These are phyloP conservation scores for Phytopythium chamaehyphon DNA, from an alignment of 352 stramenopile genomes.

Conservation along the genomic window DNA sequence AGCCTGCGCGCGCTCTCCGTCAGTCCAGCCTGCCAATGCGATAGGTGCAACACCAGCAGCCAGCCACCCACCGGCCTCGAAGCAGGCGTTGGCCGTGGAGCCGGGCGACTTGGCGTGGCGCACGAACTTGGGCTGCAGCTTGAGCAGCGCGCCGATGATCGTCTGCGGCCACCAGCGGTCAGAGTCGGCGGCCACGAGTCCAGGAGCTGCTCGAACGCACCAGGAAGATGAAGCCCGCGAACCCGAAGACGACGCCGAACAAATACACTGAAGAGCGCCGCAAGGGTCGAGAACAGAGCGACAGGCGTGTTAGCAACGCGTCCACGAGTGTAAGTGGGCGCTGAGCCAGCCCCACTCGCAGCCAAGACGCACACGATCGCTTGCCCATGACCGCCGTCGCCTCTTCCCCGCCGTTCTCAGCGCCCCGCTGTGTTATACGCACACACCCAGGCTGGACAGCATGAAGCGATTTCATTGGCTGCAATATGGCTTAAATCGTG, in stretches of 20 bases:
- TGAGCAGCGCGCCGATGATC: slow-evolving; percentile 64
- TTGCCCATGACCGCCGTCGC: slow-evolving; percentile 14
- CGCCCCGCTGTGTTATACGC: too few relatives aligned
- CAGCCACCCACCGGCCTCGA: slow-evolving; percentile 58
- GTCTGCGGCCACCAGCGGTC: slow-evolving; percentile 22
- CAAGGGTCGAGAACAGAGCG: not conserved
- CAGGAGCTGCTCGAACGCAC: slow-evolving; percentile 17
- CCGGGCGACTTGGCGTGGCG: slow-evolving; percentile 68
- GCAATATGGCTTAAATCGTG: too few relatives aligned
- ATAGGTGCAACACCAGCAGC: too few relatives aligned
- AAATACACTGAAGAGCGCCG: slow-evolving; percentile 41
- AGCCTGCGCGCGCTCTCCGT: slow-evolving; percentile 15
- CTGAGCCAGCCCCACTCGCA: too few relatives aligned
- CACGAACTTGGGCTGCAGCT: slow-evolving; percentile 72
- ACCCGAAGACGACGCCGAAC: slow-evolving; percentile 75
- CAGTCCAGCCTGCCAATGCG: not conserved
- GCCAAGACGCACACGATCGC: slow-evolving; percentile 9
- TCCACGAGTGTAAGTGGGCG: not conserved
- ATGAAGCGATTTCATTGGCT: too few relatives aligned
- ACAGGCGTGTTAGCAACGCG: slow-evolving; percentile 1
- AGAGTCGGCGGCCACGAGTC: too few relatives aligned
- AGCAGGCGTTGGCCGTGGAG: slow-evolving; percentile 66
- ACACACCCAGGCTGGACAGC: too few relatives aligned
- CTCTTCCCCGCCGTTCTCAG: too few relatives aligned
- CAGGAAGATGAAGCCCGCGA: slow-evolving; percentile 76